Conservation (phyloP, 805 yeast genomes). For the Cyberlindnera mycetangii region DNA sequence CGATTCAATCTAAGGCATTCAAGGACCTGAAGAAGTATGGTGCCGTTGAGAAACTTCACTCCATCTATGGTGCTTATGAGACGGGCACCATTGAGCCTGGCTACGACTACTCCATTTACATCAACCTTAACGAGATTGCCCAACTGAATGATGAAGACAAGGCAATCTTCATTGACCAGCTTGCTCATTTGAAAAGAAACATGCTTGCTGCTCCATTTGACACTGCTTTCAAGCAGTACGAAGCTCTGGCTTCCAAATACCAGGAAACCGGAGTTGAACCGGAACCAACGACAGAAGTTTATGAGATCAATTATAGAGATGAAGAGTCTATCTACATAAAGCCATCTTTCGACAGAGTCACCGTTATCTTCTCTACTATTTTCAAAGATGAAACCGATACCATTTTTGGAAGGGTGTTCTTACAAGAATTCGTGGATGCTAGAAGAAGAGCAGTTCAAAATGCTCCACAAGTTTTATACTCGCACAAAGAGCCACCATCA, state of each 20-base stretch:
- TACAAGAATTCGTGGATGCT: constrained; percentile 94
- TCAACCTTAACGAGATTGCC: constrained; percentile 50
- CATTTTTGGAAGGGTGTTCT: constrained; percentile 81
- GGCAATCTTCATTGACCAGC: constrained; percentile 52
- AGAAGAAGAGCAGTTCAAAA: constrained; percentile 94
- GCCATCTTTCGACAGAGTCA: constrained; percentile 93
- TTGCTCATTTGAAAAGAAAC: constrained; percentile 78
- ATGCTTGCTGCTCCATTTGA: constrained; percentile 93
- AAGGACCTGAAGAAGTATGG: constrained; percentile 68
- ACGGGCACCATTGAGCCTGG: constrained; percentile 58
- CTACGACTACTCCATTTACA: constrained; percentile 72
- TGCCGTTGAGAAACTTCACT: constrained; percentile 48
- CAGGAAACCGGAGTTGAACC: constrained; percentile 31
- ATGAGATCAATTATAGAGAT: constrained; percentile 76
- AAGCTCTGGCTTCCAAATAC: constrained; percentile 42
- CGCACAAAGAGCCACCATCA: constrained; percentile 89
- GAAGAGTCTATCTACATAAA: constrained; percentile 87
- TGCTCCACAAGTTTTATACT: constrained; percentile 95
- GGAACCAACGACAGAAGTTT: constrained; percentile 22
- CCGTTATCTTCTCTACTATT: constrained; percentile 90
- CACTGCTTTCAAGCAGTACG: constrained; percentile 77
- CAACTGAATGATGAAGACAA: constrained; percentile 45
- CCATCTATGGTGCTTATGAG: constrained; percentile 45
- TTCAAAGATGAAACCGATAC: constrained; percentile 97
- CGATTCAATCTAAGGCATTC: constrained; percentile 76